Evolutionary conservation across 371 early-diverging fungal species (phyloP).

Genomic region (Mucor velutinosus): DNA sequence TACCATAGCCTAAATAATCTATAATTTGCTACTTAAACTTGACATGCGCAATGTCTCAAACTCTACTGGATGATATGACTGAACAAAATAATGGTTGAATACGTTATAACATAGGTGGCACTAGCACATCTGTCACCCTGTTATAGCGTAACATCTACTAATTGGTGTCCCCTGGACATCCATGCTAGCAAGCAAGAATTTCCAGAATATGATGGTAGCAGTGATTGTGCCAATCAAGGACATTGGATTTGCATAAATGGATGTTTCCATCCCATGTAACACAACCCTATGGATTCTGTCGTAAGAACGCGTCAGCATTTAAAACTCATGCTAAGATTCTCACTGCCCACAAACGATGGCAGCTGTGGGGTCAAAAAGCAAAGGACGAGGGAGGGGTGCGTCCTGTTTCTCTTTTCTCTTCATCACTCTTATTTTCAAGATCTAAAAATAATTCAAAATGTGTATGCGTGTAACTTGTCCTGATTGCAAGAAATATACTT

Average conservation of each 20-base stretch:
- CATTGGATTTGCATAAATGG: background rate
- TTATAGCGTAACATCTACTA: too few species aligned
- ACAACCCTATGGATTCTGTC: background rate
- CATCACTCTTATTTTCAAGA: background rate
- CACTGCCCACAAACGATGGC: background rate
- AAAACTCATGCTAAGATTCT: background rate
- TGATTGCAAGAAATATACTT: conserved; percentile 32
- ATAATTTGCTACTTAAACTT: too few species aligned
- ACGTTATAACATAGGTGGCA: too few species aligned
- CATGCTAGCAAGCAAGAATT: too few species aligned
- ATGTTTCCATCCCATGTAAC: background rate
- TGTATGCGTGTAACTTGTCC: conserved; percentile 29
- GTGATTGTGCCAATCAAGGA: background rate
- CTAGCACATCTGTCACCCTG: too few species aligned
- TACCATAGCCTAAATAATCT: too few species aligned
- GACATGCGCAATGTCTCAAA: too few species aligned
- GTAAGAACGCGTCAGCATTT: conserved; percentile 24
- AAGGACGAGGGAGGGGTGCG: background rate
- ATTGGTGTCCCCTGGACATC: too few species aligned
- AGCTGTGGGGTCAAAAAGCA: background rate
- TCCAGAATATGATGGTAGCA: background rate
- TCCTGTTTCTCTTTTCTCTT: background rate
- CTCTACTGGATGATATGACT: too few species aligned
- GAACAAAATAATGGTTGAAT: too few species aligned
- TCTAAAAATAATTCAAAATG: conserved; percentile 21